Evolutionary conservation across 2,329 filamentous ascomycete species (phyloP).

Genomic region (Monosporascus sp.): DNA sequence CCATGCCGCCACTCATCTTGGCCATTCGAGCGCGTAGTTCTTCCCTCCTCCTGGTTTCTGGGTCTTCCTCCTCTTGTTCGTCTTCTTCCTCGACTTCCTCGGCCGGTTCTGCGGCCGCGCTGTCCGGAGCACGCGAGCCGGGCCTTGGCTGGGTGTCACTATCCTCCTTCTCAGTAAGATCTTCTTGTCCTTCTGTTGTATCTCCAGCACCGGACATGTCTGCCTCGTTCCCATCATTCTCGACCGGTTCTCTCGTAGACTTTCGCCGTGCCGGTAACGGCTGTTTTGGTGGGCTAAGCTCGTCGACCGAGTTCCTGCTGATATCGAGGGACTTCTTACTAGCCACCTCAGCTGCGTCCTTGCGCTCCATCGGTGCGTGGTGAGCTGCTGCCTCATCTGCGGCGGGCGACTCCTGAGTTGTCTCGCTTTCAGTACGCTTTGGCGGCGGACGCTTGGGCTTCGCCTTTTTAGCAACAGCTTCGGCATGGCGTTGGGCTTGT

Average conservation of each 20-base stretch:
- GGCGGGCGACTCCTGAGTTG: constrained; percentile 22
- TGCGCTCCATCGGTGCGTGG: constrained; percentile 37
- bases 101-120: constrained; percentile 28
- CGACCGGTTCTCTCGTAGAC: constrained; percentile 40
- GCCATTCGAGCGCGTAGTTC: constrained; percentile 94
- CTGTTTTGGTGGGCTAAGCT: constrained; percentile 31
- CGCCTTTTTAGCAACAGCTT: constrained; percentile 74
- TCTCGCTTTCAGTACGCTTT: constrained; percentile 51
- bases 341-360: constrained; percentile 40
- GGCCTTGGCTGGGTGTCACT: constrained; percentile 54
- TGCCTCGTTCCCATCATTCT: constrained; percentile 58
- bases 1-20: constrained; percentile 95
- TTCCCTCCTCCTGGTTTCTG: constrained; percentile 77
- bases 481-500: constrained; percentile 76
- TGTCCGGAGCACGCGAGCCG: constrained; percentile 34
- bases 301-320: constrained; percentile 48
- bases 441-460: constrained; percentile 76
- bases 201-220: constrained; percentile 61
- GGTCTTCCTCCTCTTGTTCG: constrained; percentile 79
- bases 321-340: constrained; percentile 48
- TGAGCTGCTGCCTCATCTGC: constrained; percentile 29
- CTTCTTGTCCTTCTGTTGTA: constrained; percentile 55
- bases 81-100: constrained; percentile 55
- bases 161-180: constrained; percentile 67
- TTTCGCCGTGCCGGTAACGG: constrained; percentile 45